These are phyloP conservation scores for Leucogyrophana mollusca DNA, from an alignment of 768 basidiomycete genomes.

Conservation along the genomic window DNA sequence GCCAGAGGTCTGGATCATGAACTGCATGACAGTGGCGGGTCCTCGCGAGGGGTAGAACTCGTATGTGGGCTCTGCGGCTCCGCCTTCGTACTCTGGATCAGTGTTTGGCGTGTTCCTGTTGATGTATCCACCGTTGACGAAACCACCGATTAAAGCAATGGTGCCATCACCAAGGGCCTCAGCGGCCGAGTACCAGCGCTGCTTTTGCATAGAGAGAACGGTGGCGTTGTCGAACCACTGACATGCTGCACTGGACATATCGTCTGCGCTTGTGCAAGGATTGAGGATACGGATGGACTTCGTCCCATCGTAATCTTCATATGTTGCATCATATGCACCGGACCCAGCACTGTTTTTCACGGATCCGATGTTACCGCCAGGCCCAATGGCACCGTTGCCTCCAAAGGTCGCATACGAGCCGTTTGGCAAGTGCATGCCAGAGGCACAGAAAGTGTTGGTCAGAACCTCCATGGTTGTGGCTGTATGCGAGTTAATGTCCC, in stretches of 20 bases:
- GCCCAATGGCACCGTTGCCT: conserved; percentile 73
- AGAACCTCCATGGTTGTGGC: conserved; percentile 66
- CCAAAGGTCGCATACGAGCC: conserved; percentile 75
- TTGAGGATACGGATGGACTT: conserved; percentile 79
- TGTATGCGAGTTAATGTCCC: conserved; percentile 61
- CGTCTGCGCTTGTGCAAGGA: conserved; percentile 56
- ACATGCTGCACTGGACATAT: conserved; percentile 51
- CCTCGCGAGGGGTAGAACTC: conserved; percentile 77
- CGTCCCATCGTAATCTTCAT: conserved; percentile 79
- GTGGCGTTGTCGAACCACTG: conserved; percentile 72
- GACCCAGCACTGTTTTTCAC: conserved; percentile 44
- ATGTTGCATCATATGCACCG: conserved; percentile 60
- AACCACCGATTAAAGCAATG: conserved; percentile 79
- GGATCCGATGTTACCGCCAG: conserved; percentile 58
- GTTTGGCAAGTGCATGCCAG: conserved; percentile 80
- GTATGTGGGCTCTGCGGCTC: conserved; percentile 76
- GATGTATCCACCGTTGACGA: conserved; percentile 75
- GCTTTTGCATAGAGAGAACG: conserved; percentile 61
- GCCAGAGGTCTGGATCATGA: conserved; percentile 71
- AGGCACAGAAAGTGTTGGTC: conserved; percentile 80
- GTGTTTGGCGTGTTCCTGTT: conserved; percentile 71
- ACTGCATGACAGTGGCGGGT: conserved; percentile 53
- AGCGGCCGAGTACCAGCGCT: conserved; percentile 78
- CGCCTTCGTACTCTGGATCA: conserved; percentile 62
- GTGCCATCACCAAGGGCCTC: conserved; percentile 76